Percentiles rank a stretch among this genome's conserved stretches.
Conservation (phyloP, 2,329 filamentous ascomycete species). For the Diplodia corticola region DNA sequence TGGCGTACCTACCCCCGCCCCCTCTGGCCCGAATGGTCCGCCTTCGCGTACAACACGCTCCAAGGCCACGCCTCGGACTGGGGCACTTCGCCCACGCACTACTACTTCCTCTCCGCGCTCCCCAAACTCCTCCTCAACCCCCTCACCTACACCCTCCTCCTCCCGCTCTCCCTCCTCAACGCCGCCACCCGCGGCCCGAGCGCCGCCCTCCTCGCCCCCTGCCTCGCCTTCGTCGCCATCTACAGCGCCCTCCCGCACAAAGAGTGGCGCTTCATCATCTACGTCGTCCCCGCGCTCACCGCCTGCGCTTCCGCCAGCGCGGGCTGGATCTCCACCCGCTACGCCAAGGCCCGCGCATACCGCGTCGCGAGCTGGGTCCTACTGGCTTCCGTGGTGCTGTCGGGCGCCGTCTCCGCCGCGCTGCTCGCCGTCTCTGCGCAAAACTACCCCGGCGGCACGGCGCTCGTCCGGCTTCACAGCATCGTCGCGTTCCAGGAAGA, state of each 20-base stretch:
- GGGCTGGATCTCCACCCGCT: slow-evolving; percentile 60
- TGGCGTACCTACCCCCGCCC: slow-evolving; percentile 66
- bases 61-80: slow-evolving; percentile 80
- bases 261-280: slow-evolving; percentile 93
- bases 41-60: slow-evolving; percentile 89
- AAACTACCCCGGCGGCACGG: slow-evolving; percentile 91
- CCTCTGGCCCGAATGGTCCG: slow-evolving; percentile 87
- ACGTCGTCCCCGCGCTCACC: slow-evolving; percentile 78
- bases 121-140: slow-evolving; percentile 86
- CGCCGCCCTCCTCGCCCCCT: slow-evolving; percentile 62
- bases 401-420: slow-evolving; percentile 61
- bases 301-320: slow-evolving; percentile 74
- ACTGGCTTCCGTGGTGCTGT: slow-evolving; percentile 59
- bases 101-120: slow-evolving; percentile 79
- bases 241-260: slow-evolving; percentile 95
- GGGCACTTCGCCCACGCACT: slow-evolving; percentile 83
- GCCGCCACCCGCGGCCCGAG: slow-evolving; percentile 41
- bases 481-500: slow-evolving; percentile 26
- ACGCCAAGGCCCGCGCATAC: slow-evolving; percentile 62
- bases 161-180: slow-evolving; percentile 55
- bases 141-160: slow-evolving; percentile 55
- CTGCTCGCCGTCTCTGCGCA: slow-evolving; percentile 79
- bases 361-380: slow-evolving; percentile 57
- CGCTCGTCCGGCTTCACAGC: slow-evolving; percentile 55
- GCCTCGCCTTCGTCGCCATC: slow-evolving; percentile 69